Percentiles rank a stretch among this genome's conserved stretches.
Conservation (phyloP, 1,284 basidiomycete species). For the Rhodotorula sp. region DNA sequence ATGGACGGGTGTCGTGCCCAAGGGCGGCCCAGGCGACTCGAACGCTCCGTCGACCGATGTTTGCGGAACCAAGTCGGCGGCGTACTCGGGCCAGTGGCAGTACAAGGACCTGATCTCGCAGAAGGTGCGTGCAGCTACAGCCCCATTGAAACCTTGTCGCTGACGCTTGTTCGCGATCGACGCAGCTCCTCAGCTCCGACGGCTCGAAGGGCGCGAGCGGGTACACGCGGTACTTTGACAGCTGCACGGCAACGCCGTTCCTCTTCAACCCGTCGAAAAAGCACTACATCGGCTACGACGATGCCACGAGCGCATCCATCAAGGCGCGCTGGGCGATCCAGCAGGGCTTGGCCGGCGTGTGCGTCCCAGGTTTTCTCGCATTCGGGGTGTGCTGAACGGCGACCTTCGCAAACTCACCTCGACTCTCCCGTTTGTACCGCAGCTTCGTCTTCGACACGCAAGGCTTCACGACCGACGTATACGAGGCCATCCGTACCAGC, state of each 20-base stretch:
- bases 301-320: slow-evolving; percentile 7
- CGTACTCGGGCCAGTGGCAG: slow-evolving; percentile 33
- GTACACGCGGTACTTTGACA: slow-evolving; percentile 27
- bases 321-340: slow-evolving; percentile 19
- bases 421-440: too few species aligned
- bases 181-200: slow-evolving; percentile 22
- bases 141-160: not conserved
- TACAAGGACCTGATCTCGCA: slow-evolving; percentile 22
- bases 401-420: not conserved
- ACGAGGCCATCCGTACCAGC: not conserved
- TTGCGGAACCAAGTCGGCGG: slow-evolving; percentile 21
- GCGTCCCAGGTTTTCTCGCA: not conserved
- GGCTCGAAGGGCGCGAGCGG: slow-evolving; percentile 24
- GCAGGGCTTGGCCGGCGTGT: slow-evolving; percentile 5
- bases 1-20: slow-evolving; percentile 12
- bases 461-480: not conserved
- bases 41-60: slow-evolving; percentile 20
- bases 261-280: slow-evolving; percentile 27
- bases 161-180: not conserved
- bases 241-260: slow-evolving; percentile 34
- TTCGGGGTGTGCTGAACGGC: not conserved
- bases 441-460: not conserved
- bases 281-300: slow-evolving; percentile 38
- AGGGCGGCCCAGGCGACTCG: slow-evolving; percentile 27
- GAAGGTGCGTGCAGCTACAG: slow-evolving; percentile 4